These are phyloP conservation scores for Xylogone sp. DNA, from an alignment of 2,329 filamentous ascomycete species.

Conservation along the genomic window DNA sequence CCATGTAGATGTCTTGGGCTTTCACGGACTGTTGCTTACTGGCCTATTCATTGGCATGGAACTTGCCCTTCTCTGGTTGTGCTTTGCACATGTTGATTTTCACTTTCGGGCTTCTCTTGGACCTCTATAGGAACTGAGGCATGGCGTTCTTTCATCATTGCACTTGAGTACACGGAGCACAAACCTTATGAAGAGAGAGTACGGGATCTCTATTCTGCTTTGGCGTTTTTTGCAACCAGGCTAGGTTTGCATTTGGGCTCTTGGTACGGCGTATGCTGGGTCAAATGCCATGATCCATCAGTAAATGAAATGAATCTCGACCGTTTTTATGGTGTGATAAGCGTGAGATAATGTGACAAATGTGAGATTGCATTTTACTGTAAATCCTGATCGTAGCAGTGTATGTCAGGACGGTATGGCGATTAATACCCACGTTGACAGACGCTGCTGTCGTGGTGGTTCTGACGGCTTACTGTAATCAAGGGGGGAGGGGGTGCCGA, in stretches of 20 bases:
- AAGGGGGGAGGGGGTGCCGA: no score
- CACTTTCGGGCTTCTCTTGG: not conserved
- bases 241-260: slow-evolving; percentile 13
- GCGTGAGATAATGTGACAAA: not conserved
- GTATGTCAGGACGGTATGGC: no score
- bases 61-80: not conserved
- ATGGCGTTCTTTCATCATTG: slow-evolving; percentile 13
- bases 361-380: no score
- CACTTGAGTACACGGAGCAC: slow-evolving; percentile 6
- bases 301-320: not conserved
- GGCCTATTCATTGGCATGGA: not conserved
- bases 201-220: slow-evolving; percentile 1
- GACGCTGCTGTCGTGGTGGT: no score
- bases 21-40: not conserved
- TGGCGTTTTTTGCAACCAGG: slow-evolving; percentile 14
- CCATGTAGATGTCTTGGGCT: not conserved
- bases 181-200: not conserved
- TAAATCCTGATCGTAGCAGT: no score
- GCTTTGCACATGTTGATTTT: not conserved
- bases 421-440: no score
- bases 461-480: no score
- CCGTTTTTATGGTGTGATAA: not conserved
- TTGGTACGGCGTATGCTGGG: not conserved
- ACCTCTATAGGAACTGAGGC: slow-evolving; percentile 2
- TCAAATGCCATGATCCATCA: not conserved